A percentile compares a stretch with the other conserved stretches of the same genome.
Evolutionary conservation across 2,329 filamentous ascomycete genomes (phyloP).

Genomic region (Lasiodiplodia sp.): DNA sequence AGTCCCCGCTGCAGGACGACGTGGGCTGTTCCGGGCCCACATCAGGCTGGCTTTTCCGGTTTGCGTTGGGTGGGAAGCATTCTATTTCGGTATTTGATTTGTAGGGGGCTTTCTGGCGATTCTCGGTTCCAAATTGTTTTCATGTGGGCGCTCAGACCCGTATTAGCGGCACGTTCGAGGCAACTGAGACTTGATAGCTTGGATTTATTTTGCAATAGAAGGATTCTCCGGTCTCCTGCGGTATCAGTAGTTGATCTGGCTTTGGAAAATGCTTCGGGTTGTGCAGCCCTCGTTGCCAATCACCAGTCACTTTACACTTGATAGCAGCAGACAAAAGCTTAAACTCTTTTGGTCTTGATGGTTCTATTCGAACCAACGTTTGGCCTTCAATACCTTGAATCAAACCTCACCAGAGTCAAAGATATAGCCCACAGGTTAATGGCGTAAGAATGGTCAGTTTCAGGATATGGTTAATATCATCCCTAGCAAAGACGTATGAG

Average conservation of each 20-base stretch:
- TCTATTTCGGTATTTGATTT: slow-evolving; percentile 19
- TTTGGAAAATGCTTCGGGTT: neutral
- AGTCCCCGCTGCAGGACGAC: neutral
- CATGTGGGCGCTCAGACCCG: neutral
- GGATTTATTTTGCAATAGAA: slow-evolving; percentile 1
- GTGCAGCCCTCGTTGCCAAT: neutral
- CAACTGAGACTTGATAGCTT: neutral
- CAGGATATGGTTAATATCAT: no score
- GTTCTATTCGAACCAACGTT: no score
- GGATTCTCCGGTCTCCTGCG: neutral
- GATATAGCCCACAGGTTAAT: no score
- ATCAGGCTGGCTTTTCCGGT: neutral
- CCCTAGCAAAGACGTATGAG: no score
- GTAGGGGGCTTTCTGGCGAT: neutral
- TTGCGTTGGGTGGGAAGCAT: neutral
- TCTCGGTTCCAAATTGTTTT: neutral
- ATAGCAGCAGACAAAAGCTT: no score
- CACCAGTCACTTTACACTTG: neutral
- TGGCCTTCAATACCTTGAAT: no score
- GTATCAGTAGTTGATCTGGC: neutral
- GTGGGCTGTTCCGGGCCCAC: neutral
- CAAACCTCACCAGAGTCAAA: no score
- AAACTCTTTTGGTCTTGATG: no score
- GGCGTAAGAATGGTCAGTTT: no score
- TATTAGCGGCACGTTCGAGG: neutral